These are phyloP conservation scores for Tricholoma matsutake DNA, from an alignment of 768 basidiomycete genomes.

Conservation along the genomic window DNA sequence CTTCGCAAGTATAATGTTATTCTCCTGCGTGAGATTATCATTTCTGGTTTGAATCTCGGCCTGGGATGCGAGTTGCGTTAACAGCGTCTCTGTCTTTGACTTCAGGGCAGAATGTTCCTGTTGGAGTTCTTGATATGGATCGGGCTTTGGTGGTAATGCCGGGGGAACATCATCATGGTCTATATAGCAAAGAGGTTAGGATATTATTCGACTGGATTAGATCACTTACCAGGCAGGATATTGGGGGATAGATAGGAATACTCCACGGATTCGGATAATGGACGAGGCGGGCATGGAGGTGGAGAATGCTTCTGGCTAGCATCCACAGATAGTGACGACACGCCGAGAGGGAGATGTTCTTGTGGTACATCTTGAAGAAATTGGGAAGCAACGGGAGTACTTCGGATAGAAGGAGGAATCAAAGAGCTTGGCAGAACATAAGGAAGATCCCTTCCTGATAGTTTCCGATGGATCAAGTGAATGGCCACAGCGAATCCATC, in stretches of 20 bases:
- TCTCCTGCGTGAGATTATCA: slow-evolving; percentile 28
- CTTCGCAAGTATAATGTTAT: slow-evolving; percentile 23
- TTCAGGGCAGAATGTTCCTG: slow-evolving; percentile 8
- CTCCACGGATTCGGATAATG: neutral
- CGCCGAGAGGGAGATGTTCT: neutral
- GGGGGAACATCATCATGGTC: neutral
- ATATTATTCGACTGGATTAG: neutral
- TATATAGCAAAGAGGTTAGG: neutral
- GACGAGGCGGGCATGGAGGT: neutral
- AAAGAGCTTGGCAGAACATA: slow-evolving; percentile 29
- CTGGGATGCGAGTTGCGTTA: slow-evolving; percentile 17
- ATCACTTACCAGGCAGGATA: neutral
- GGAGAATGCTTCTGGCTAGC: neutral
- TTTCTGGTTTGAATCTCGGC: slow-evolving; percentile 15
- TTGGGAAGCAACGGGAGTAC: neutral
- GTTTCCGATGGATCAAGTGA: slow-evolving; percentile 31
- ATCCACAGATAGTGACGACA: neutral
- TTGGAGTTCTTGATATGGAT: slow-evolving; percentile 2
- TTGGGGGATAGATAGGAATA: neutral
- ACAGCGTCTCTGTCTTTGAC: slow-evolving; percentile 25
- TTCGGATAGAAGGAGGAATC: slow-evolving; percentile 26
- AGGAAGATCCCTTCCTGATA: slow-evolving; percentile 32
- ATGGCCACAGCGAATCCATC: slow-evolving; percentile 38
- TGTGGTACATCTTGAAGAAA: slow-evolving; percentile 1
- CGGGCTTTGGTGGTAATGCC: neutral